These are phyloP conservation scores for Amphicarpaea edgeworthii DNA, from an alignment of 306 rosid genomes.

Conservation along the genomic window DNA sequence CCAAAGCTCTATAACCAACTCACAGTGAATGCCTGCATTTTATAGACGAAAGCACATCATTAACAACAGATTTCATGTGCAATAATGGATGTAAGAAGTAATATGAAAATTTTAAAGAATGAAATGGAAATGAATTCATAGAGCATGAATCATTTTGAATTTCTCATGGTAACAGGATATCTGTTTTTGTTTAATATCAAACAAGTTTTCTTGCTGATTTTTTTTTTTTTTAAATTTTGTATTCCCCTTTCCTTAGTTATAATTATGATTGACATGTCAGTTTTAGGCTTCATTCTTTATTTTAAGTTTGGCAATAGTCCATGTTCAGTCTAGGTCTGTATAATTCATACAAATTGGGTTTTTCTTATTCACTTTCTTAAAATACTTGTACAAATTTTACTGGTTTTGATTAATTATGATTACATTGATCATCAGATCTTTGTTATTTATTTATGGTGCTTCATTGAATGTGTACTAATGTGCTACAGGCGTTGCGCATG, in stretches of 20 bases:
- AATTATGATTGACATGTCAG: neutral
- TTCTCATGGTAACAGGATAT: neutral
- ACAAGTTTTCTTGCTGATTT: slow-evolving; percentile 10
- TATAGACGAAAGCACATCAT: neutral
- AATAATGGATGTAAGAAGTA: slow-evolving; percentile 17
- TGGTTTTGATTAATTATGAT: slow-evolving; percentile 18
- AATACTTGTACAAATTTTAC: slow-evolving; percentile 14
- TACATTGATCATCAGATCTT: slow-evolving; percentile 25
- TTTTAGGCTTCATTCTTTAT: slow-evolving; percentile 28
- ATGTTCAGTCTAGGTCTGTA: neutral
- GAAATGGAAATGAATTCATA: slow-evolving; percentile 5
- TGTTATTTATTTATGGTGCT: slow-evolving; percentile 13
- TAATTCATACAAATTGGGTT: neutral
- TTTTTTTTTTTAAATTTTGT: too few relatives aligned
- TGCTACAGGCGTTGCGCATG: slow-evolving; percentile 86
- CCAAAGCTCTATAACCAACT: slow-evolving; percentile 1
- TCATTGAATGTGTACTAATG: slow-evolving; percentile 34
- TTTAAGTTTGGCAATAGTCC: slow-evolving; percentile 10
- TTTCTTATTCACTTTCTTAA: slow-evolving; percentile 18
- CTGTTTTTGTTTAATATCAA: neutral
- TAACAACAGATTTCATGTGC: slow-evolving; percentile 16
- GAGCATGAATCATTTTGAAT: neutral
- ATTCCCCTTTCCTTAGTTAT: slow-evolving; percentile 6
- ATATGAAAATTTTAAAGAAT: slow-evolving; percentile 4
- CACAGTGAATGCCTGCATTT: slow-evolving; percentile 24